These are phyloP conservation scores for Achaetomiella virescens DNA, from an alignment of 495 filamentous ascomycete genomes.

Conservation along the genomic window DNA sequence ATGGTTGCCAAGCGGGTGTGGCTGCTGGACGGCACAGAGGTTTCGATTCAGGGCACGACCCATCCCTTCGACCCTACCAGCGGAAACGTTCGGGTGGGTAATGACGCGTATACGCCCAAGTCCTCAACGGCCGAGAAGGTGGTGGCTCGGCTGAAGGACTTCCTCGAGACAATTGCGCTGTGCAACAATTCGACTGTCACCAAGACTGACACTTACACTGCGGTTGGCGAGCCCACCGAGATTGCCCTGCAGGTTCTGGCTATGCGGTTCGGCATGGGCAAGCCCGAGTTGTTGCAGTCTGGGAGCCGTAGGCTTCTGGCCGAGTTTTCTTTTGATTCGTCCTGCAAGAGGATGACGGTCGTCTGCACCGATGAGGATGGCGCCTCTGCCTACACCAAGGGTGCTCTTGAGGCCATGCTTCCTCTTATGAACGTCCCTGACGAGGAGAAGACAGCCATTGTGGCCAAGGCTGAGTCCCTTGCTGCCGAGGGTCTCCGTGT, in stretches of 20 bases:
- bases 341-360: slow-evolving; percentile 78
- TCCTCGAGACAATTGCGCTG: slow-evolving; percentile 27
- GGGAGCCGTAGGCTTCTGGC: slow-evolving; percentile 44
- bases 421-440: slow-evolving; percentile 55
- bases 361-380: slow-evolving; percentile 45
- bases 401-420: slow-evolving; percentile 70
- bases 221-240: slow-evolving; percentile 78
- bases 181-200: slow-evolving; percentile 43
- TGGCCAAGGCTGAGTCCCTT: slow-evolving; percentile 53
- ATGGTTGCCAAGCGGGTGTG: slow-evolving; percentile 74
- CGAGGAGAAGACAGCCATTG: slow-evolving; percentile 51
- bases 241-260: slow-evolving; percentile 77
- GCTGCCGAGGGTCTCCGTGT: slow-evolving; percentile 73
- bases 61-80: slow-evolving; percentile 39
- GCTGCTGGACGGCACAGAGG: slow-evolving; percentile 56
- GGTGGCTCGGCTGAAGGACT: slow-evolving; percentile 10
- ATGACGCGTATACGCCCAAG: slow-evolving; percentile 1
- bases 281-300: slow-evolving; percentile 46
- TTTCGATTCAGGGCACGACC: slow-evolving; percentile 50
- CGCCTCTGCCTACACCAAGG: slow-evolving; percentile 63
- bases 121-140: slow-evolving; percentile 9
- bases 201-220: slow-evolving; percentile 33
- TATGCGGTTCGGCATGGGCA: slow-evolving; percentile 60
- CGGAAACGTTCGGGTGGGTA: slow-evolving; percentile 20
- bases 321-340: slow-evolving; percentile 76